phyloP scores from a whole-genome alignment of 2,329 filamentous ascomycete genomes.

The Xylariaceae sp. region DNA sequence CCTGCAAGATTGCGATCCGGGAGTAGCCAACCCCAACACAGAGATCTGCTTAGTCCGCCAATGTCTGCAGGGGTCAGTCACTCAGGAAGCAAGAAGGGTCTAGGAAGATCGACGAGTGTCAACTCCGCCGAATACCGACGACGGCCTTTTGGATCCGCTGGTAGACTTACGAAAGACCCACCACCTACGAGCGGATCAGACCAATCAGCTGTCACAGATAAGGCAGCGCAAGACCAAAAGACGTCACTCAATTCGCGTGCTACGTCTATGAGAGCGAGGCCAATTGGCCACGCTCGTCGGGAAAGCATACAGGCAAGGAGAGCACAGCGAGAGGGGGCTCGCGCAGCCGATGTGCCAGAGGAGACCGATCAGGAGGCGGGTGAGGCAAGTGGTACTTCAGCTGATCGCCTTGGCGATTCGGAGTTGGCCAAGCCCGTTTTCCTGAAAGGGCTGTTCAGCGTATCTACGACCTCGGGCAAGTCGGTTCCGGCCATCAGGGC shows the following conservation, averaged over 20 bases:
- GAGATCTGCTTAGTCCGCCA: conserved; percentile 74
- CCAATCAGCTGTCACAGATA: conserved; percentile 59
- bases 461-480: conserved; percentile 92
- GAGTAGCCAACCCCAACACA: conserved; percentile 67
- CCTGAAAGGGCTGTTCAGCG: conserved; percentile 94
- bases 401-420: conserved; percentile 60
- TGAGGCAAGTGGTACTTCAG: conserved; percentile 57
- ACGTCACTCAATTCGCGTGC: conserved; percentile 51
- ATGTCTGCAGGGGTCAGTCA: conserved; percentile 53
- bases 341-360: conserved; percentile 78
- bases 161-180: conserved; percentile 55
- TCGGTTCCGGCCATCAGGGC: conserved; percentile 78
- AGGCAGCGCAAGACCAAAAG: conserved; percentile 48
- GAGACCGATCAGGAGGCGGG: conserved; percentile 81
- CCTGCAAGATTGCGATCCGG: conserved; percentile 49
- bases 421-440: conserved; percentile 91
- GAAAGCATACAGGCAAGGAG: conserved; percentile 91
- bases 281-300: conserved; percentile 79
- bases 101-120: conserved; percentile 86
- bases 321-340: conserved; percentile 65
- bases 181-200: conserved; percentile 77
- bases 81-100: conserved; percentile 60
- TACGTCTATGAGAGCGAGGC: conserved; percentile 73
- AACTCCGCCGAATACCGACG: conserved; percentile 80
- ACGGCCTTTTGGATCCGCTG: conserved; percentile 46